Conservation (phyloP, 306 rosid species). For the Canavalia gladiata region DNA sequence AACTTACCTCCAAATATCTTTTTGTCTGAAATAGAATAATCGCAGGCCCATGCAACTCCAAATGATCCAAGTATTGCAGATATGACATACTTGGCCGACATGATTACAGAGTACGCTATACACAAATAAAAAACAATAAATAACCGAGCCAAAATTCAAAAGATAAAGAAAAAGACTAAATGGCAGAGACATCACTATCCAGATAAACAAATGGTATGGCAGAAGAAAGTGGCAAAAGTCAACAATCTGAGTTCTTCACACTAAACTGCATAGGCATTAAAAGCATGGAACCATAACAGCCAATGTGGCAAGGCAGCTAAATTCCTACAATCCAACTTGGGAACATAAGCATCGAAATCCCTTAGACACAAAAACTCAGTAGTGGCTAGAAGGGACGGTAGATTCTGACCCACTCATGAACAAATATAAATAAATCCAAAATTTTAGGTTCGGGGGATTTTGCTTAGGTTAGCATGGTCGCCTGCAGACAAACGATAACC, state of each 20-base stretch:
- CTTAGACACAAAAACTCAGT: background rate
- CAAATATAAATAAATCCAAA: constrained; percentile 27
- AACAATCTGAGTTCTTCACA: constrained; percentile 13
- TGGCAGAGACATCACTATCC: background rate
- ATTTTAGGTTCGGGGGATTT: background rate
- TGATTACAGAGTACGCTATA: constrained; percentile 51
- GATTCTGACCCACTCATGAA: background rate
- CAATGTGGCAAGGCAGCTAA: background rate
- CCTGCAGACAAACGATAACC: background rate
- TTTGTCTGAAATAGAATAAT: constrained; percentile 61
- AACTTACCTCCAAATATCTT: constrained; percentile 83
- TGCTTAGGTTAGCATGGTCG: background rate
- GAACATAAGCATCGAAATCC: background rate
- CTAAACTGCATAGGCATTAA: constrained; percentile 13
- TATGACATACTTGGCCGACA: constrained; percentile 67
- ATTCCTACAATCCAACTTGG: constrained; percentile 14
- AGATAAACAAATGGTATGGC: background rate
- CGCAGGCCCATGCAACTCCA: constrained; percentile 67
- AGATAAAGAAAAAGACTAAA: background rate
- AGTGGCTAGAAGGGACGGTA: background rate
- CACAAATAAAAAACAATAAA: constrained; percentile 30
- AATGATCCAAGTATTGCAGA: constrained; percentile 58
- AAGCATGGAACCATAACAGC: background rate
- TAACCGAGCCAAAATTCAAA: constrained; percentile 3
- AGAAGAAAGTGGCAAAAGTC: background rate